Conservation (phyloP, 768 basidiomycete species). For the Auriscalpium vulgare region DNA sequence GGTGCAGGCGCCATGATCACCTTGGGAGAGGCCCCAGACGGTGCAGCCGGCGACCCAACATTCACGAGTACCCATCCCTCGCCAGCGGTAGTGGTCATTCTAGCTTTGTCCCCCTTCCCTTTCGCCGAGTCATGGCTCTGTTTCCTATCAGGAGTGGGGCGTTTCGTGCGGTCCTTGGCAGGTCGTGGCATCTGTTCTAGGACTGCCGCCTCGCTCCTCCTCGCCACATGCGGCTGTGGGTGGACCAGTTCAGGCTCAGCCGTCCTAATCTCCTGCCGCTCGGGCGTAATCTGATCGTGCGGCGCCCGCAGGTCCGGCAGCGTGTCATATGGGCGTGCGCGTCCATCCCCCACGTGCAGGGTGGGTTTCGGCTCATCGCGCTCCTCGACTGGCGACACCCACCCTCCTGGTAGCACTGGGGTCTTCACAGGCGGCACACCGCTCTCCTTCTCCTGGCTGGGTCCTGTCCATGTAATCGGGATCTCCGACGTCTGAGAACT, state of each 20-base stretch:
- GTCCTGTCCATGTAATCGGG: conserved; percentile 58
- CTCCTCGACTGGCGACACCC: conserved; percentile 16
- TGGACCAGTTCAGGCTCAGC: conserved; percentile 44
- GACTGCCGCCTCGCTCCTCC: conserved; percentile 60
- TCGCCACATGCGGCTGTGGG: conserved; percentile 31
- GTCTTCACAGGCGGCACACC: conserved; percentile 1
- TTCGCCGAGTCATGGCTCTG: neutral
- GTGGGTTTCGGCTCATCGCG: neutral
- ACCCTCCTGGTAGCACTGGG: conserved; percentile 14
- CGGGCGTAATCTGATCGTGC: neutral
- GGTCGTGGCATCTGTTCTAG: conserved; percentile 37
- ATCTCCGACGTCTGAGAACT: conserved; percentile 43
- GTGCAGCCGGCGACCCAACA: conserved; percentile 27
- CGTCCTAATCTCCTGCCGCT: conserved; percentile 32
- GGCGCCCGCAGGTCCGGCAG: neutral
- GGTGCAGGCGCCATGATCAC: conserved; percentile 3
- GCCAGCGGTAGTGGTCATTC: conserved; percentile 27
- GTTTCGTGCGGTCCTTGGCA: neutral
- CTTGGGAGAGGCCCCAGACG: neutral
- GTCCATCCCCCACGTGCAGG: neutral
- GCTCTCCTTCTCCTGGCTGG: conserved; percentile 20
- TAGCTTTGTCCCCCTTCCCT: conserved; percentile 8
- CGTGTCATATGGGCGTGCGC: no score
- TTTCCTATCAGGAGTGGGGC: neutral
- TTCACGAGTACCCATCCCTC: conserved; percentile 63